Percentiles rank a stretch among this genome's conserved stretches.
phyloP scores from a whole-genome alignment of 2,329 filamentous ascomycete species.

The Zymoseptoria pseudotritici region DNA sequence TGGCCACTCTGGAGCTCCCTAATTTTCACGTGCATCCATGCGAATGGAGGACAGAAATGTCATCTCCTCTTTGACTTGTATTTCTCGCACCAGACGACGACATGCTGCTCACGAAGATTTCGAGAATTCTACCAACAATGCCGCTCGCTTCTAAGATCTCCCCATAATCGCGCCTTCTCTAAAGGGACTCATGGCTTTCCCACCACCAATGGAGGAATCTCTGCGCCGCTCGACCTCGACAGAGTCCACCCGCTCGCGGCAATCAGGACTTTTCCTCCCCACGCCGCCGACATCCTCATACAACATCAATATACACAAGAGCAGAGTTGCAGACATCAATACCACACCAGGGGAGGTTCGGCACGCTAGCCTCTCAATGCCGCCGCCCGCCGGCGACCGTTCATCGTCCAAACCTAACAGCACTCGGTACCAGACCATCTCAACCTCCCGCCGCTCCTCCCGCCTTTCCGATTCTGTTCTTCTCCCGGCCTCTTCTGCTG shows the following conservation, averaged over 20 bases:
- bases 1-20: too few species aligned
- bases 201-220: conserved; percentile 15
- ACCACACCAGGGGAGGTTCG: conserved; percentile 52
- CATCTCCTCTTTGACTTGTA: too few species aligned
- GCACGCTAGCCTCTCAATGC: conserved; percentile 58
- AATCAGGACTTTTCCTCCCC: neutral
- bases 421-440: conserved; percentile 17
- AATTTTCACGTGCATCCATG: neutral
- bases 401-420: conserved; percentile 18
- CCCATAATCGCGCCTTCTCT: neutral
- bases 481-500: conserved; percentile 2
- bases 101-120: neutral
- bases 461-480: conserved; percentile 4
- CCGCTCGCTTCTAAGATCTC: neutral
- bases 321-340: conserved; percentile 53
- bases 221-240: conserved; percentile 19
- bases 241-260: conserved; percentile 33
- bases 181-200: too few species aligned
- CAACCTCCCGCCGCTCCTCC: conserved; percentile 13
- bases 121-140: neutral
- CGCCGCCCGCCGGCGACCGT: conserved; percentile 37
- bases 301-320: conserved; percentile 41
- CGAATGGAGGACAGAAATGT: neutral
- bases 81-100: too few species aligned
- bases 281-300: neutral